These are phyloP conservation scores for Cladobotryum mycophilum DNA, from an alignment of 2,329 filamentous ascomycete genomes.

Conservation along the genomic window DNA sequence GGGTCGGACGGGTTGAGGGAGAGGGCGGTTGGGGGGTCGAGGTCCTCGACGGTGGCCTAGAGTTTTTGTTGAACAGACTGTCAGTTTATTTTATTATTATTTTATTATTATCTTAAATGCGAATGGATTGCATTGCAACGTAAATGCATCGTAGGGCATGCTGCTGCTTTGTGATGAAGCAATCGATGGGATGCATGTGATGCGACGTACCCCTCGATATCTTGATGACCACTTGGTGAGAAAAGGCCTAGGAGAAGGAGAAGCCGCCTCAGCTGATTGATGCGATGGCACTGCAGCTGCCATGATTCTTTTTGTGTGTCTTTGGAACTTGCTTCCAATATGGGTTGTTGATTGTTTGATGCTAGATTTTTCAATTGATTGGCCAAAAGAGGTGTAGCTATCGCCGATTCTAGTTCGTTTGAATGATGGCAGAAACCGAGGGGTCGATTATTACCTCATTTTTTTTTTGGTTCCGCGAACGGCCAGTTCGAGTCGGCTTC, in stretches of 20 bases:
- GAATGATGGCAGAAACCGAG: neutral
- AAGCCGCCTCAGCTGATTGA: constrained; percentile 4
- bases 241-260: constrained; percentile 29
- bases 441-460: neutral
- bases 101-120: too few relatives aligned
- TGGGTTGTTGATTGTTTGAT: too few relatives aligned
- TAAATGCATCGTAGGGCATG: neutral
- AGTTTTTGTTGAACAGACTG: neutral
- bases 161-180: neutral
- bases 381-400: too few relatives aligned
- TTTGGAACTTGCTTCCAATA: neutral
- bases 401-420: neutral
- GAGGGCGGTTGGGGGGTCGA: constrained; percentile 87
- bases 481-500: too few relatives aligned
- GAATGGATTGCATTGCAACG: neutral
- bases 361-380: too few relatives aligned
- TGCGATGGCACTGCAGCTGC: constrained; percentile 8
- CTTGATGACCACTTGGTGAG: constrained; percentile 53
- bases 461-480: neutral
- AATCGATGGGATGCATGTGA: too few relatives aligned
- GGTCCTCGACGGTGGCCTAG: constrained; percentile 89
- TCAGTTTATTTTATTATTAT: too few relatives aligned
- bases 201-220: constrained; percentile 53
- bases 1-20: constrained; percentile 76
- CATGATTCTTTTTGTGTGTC: neutral